Conservation (phyloP, 202 grass and related monocot genomes). For the Musa balbisiana region DNA sequence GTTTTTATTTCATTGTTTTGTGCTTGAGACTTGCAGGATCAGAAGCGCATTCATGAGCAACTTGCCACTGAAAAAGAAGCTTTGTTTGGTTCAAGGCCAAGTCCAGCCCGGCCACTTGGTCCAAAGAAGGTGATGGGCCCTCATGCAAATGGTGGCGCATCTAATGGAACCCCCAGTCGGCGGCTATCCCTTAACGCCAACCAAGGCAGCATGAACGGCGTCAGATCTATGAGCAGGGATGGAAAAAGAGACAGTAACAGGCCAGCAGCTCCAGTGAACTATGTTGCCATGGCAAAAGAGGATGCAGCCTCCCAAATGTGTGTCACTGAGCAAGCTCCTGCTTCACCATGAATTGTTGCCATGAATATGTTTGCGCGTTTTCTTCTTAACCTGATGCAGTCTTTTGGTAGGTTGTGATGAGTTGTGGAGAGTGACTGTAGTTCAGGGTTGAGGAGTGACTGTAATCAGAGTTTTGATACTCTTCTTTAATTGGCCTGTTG, state of each 20-base stretch:
- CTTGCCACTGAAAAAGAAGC: constrained; percentile 54
- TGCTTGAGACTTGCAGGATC: constrained; percentile 44
- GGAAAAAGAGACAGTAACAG: constrained; percentile 46
- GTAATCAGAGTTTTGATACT: too few species aligned
- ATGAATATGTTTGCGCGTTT: background rate
- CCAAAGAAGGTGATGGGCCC: constrained; percentile 53
- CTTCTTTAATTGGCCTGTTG: too few species aligned
- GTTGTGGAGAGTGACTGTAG: background rate
- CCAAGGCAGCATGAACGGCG: constrained; percentile 36
- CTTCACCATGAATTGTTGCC: constrained; percentile 40
- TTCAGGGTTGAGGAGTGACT: too few species aligned
- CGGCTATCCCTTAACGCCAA: constrained; percentile 59
- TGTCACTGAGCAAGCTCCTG: constrained; percentile 35
- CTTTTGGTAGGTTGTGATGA: background rate
- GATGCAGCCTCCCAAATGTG: constrained; percentile 42
- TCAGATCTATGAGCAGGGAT: constrained; percentile 58
- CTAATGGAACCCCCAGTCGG: constrained; percentile 59
- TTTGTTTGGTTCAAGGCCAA: constrained; percentile 46
- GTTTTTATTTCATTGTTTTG: background rate
- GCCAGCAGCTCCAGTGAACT: background rate
- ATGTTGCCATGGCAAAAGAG: background rate
- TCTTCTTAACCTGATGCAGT: background rate
- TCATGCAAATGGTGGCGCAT: constrained; percentile 49
- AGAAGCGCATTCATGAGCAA: constrained; percentile 62
- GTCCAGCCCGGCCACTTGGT: constrained; percentile 58